Evolutionary conservation across 75 land plant species (phyloP).

Genomic region (Isoetes taiwanensis): DNA sequence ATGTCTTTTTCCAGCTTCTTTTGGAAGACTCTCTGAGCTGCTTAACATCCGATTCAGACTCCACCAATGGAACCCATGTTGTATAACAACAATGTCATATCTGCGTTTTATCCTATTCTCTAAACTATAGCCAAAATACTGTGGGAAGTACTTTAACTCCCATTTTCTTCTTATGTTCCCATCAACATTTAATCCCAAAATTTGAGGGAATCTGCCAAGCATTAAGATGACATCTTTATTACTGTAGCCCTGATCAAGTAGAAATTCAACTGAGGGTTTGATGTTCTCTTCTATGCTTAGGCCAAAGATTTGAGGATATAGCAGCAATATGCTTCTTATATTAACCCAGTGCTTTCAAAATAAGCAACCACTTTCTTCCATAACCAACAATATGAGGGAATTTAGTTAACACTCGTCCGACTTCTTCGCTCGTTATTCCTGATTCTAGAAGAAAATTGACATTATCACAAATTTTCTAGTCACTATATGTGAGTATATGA

Average conservation of each 20-base stretch:
- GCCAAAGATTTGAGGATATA: constrained; percentile 63
- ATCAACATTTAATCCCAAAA: constrained; percentile 47
- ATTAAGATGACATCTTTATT: constrained; percentile 31
- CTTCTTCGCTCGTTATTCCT: constrained; percentile 35
- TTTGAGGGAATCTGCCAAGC: constrained; percentile 36
- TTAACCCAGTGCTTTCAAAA: constrained; percentile 39
- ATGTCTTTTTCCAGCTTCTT: constrained; percentile 28
- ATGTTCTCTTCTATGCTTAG: constrained; percentile 68
- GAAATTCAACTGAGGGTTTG: constrained; percentile 36
- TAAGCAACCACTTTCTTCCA: constrained; percentile 57
- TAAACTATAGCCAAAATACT: constrained; percentile 77
- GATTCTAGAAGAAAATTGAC: constrained; percentile 37
- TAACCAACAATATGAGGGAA: constrained; percentile 68
- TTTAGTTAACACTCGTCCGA: constrained; percentile 49
- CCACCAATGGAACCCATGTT: constrained; percentile 29
- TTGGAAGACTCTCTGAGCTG: constrained; percentile 34
- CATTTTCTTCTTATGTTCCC: constrained; percentile 58
- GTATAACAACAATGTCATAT: constrained; percentile 16
- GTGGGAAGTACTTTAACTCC: constrained; percentile 74
- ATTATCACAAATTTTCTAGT: constrained; percentile 33
- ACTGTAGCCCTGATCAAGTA: constrained; percentile 40
- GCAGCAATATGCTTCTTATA: constrained; percentile 17
- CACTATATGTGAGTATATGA: constrained; percentile 59
- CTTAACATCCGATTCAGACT: constrained; percentile 41
- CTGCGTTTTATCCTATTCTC: constrained; percentile 69